Evolutionary conservation across 2,329 filamentous ascomycete species (phyloP).

Genomic region (Colletotrichum zoysiae): DNA sequence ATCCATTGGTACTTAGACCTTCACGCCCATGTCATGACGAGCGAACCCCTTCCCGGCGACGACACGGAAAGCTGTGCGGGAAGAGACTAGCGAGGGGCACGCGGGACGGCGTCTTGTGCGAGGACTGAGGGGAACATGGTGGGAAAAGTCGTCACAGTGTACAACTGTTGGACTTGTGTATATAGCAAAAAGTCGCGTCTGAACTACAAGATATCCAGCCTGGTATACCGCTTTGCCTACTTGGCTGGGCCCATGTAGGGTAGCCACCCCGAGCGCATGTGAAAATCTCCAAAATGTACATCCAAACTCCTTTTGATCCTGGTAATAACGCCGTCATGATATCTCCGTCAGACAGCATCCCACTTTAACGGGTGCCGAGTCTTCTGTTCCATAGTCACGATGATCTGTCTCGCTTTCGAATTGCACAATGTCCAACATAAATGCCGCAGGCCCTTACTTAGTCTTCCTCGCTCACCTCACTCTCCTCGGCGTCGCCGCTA

Average conservation of each 20-base stretch:
- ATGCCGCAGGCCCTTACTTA: slow-evolving; percentile 53
- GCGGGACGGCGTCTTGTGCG: neutral
- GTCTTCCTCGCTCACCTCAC: slow-evolving; percentile 76
- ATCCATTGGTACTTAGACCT: neutral
- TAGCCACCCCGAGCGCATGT: slow-evolving; percentile 4
- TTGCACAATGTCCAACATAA: neutral
- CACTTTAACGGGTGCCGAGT: neutral
- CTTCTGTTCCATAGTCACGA: neutral
- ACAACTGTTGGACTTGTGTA: neutral
- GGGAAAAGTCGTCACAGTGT: neutral
- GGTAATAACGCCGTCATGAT: slow-evolving; percentile 35
- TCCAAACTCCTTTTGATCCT: slow-evolving; percentile 28
- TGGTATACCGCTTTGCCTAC: slow-evolving; percentile 28
- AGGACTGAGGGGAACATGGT: neutral
- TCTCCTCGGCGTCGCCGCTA: slow-evolving; percentile 67
- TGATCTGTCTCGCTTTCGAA: neutral
- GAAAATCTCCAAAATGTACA: neutral
- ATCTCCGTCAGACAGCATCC: slow-evolving; percentile 5
- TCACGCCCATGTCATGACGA: neutral
- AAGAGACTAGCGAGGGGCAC: neutral
- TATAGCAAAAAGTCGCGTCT: neutral
- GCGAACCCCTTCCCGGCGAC: neutral
- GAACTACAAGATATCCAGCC: slow-evolving; percentile 17
- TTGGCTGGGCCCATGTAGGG: neutral
- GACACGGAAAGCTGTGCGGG: neutral